phyloP scores from a whole-genome alignment of 495 filamentous ascomycete genomes.

The Penicillium goetzii region DNA sequence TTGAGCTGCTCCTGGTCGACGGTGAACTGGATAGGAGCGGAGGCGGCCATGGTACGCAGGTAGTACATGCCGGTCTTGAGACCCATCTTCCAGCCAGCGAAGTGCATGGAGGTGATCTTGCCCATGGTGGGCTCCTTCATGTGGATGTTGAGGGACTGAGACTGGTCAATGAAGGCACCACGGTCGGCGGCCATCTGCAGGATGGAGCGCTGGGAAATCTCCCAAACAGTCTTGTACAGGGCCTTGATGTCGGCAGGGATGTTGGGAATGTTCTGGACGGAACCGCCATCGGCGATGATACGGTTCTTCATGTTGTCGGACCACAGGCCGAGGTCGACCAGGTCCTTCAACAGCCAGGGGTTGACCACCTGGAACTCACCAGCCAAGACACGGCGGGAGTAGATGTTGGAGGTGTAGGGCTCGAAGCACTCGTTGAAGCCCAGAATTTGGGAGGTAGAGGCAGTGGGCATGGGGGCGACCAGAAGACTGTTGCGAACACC shows the following conservation, averaged over 20 bases:
- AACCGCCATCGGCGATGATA: conserved; percentile 95
- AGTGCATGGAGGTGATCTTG: conserved; percentile 99
- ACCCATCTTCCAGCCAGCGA: conserved; percentile 97
- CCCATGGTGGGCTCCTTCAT: conserved; percentile 99
- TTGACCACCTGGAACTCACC: conserved; percentile 99
- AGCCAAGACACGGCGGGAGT: conserved; percentile 95
- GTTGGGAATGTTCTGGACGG: conserved; percentile 94
- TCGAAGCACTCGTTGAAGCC: conserved; percentile 99
- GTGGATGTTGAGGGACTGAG: conserved; percentile 98
- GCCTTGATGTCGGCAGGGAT: conserved; percentile 95
- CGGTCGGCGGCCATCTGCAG: conserved; percentile 98
- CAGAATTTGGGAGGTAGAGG: conserved; percentile 92
- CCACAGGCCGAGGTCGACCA: conserved; percentile 97
- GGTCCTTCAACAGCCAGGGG: conserved; percentile 96
- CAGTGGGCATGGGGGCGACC: conserved; percentile 97
- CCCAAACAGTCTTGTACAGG: conserved; percentile 99
- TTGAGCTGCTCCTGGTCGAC: conserved; percentile 96
- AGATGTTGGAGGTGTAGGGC: conserved; percentile 99
- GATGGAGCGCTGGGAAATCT: conserved; percentile 94
- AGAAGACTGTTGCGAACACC: conserved; percentile 94
- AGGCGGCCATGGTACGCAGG: conserved; percentile 95
- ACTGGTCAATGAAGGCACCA: conserved; percentile 98
- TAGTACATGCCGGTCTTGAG: conserved; percentile 99
- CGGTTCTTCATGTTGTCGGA: conserved; percentile 99
- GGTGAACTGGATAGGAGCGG: conserved; percentile 97